Base-by-base conservation (phyloP, 306 rosid genomes). In the cucumber (Cucumis sativus) region DNA sequence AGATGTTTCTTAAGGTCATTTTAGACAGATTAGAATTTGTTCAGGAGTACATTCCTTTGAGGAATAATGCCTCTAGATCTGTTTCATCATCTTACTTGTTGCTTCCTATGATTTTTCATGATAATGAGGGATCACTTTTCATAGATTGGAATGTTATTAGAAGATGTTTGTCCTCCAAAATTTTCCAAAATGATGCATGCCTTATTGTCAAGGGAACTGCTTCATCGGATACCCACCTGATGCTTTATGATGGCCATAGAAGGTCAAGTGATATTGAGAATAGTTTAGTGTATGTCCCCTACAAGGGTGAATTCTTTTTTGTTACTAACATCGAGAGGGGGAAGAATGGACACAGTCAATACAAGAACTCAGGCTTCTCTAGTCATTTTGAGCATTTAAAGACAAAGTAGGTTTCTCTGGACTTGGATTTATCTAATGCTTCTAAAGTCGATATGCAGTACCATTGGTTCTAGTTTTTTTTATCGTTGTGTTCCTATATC, bases 1-100 rank as follows among this genome's bases (percentile, higher is more conserved):
- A 92, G 85, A 92, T 92, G 97, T 92, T 85, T 81, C 97, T 92
- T 71, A 95, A 89, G 88, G 76, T 92, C 85, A 85, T 89, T 73
- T 95, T 95, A 75, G 97, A 95, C 59, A 88, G 98, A 83, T 70
- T 30, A 70, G 90, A 92, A 80, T 95, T 92, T 79, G 77, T 82
- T 83, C 76, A 87, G 7, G 89, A 89, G 65, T 83, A 62, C 78
- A 91, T 95, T 84, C 82, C 86, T 63, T 80, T 95, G 90, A 80
- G 74, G 71, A 66, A 82, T 59, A 81, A 78, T 62, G 74, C 35
- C 81, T 56, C 75, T 67, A 67, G 68, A 52, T 64, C 80, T 61
- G 84, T 78, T 84, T 51, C 92, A 11, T 85, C 85, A 70, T 89
- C 88, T 87, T 95, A 92, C 85, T 86, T 92, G 80, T 85, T 95